These are phyloP conservation scores for Penicillium simplicissimum DNA, from an alignment of 495 filamentous ascomycete genomes.

Conservation along the genomic window DNA sequence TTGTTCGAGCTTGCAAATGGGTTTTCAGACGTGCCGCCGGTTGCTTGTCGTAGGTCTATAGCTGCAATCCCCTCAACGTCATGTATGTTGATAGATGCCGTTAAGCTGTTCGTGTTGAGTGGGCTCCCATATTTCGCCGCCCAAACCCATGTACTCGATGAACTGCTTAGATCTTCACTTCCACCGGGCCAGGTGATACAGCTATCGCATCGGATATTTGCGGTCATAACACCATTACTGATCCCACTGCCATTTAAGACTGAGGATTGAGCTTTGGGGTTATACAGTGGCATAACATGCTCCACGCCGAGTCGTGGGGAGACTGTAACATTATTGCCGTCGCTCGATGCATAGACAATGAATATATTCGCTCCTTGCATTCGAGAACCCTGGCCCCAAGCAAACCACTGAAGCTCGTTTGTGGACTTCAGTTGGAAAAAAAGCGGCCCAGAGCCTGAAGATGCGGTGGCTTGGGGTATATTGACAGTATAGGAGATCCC, in stretches of 20 bases:
- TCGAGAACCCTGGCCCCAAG: conserved; percentile 58
- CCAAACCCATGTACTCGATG: conserved; percentile 61
- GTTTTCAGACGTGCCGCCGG: conserved; percentile 51
- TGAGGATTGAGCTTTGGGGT: conserved; percentile 49
- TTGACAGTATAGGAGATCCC: conserved; percentile 35
- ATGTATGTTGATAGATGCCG: conserved; percentile 59
- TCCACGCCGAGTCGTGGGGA: conserved; percentile 58
- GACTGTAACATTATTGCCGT: conserved; percentile 58
- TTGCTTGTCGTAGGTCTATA: conserved; percentile 19
- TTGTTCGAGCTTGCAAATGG: conserved; percentile 48
- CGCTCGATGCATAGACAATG: conserved; percentile 59
- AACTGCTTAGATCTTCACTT: conserved; percentile 42
- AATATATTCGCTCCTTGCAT: conserved; percentile 71
- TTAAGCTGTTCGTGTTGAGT: conserved; percentile 53
- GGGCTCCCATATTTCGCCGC: conserved; percentile 59
- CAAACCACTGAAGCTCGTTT: conserved; percentile 60
- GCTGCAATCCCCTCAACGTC: conserved; percentile 30
- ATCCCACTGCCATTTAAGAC: conserved; percentile 66
- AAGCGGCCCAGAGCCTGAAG: conserved; percentile 39
- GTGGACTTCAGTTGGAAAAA: conserved; percentile 68
- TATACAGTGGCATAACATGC: conserved; percentile 53
- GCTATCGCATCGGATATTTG: conserved; percentile 61
- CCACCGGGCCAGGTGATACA: conserved; percentile 60
- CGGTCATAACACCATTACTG: conserved; percentile 53
- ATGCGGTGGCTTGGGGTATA: conserved; percentile 29